A percentile compares a stretch with the other conserved stretches of the same genome.
phyloP scores from a whole-genome alignment of 192 early-diverging fungal genomes.

The Coemansia sp. region DNA sequence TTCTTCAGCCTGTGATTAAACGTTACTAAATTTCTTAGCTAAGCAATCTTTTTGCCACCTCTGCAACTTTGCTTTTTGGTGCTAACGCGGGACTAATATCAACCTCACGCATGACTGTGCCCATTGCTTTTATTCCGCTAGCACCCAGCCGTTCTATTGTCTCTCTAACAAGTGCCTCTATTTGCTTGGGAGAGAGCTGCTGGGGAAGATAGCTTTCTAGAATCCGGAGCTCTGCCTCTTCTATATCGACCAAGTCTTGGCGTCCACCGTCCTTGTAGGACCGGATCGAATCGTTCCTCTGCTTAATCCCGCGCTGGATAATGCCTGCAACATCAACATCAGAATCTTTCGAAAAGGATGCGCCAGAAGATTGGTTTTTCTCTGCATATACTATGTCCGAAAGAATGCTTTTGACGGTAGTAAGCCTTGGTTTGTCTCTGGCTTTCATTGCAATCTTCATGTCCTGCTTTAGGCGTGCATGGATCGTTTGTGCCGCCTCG shows the following conservation, averaged over 20 bases:
- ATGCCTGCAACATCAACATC: slow-evolving; percentile 65
- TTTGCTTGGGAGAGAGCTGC: slow-evolving; percentile 73
- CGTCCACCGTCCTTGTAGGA: slow-evolving; percentile 68
- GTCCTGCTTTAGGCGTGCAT: slow-evolving; percentile 66
- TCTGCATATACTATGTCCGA: slow-evolving; percentile 77
- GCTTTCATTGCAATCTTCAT: slow-evolving; percentile 79
- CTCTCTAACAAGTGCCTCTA: slow-evolving; percentile 62
- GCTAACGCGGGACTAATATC: slow-evolving; percentile 69
- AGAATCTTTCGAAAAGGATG: slow-evolving; percentile 40
- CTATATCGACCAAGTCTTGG: slow-evolving; percentile 70
- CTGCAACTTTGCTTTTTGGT: slow-evolving; percentile 74
- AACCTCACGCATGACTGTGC: slow-evolving; percentile 83
- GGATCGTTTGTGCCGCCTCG: slow-evolving; percentile 17
- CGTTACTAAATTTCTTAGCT: background rate
- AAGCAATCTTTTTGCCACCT: slow-evolving; percentile 73
- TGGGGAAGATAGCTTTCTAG: slow-evolving; percentile 74
- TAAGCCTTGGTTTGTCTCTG: slow-evolving; percentile 64
- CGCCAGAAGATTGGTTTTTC: slow-evolving; percentile 58
- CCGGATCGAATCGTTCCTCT: slow-evolving; percentile 72
- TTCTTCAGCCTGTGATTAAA: background rate
- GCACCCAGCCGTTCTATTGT: slow-evolving; percentile 46
- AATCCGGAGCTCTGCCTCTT: slow-evolving; percentile 68
- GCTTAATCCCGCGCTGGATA: slow-evolving; percentile 81
- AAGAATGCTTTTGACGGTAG: slow-evolving; percentile 73
- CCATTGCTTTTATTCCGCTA: slow-evolving; percentile 74